Evolutionary conservation across 176 grass and related monocot species (phyloP), one percentile per base, ranked within the genome.

Genomic region (Rhipidocladum racemiflorum): DNA sequence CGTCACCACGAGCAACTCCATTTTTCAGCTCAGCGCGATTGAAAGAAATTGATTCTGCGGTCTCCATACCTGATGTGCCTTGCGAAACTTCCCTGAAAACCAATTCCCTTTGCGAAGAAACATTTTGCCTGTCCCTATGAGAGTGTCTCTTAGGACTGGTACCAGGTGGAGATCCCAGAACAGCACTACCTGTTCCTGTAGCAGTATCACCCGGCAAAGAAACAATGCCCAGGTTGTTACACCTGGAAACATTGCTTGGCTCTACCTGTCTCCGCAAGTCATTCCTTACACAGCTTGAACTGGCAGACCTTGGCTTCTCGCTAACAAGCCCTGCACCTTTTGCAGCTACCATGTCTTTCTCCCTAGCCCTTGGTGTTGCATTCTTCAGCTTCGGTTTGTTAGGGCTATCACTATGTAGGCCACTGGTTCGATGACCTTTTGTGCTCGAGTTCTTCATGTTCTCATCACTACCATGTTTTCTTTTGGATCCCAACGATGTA

Each of bases 271-370:
- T 75, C 35, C 7, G 32, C 1, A 51, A 60, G 53, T 68, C 86
- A 82, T 32, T 77, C 53, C 35, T 74, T 17, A 6, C 74, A 61
- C 4, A n/a, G 43, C 30, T 88, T 84, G 60, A 5, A 30, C 42
- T 88, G 15, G 50, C 38, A 50, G 74, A 49, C 76, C 23, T 75
- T 6, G 78, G 88, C 70, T 86, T 88, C 73, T 87, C 88, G 15
- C 69, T 87, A 49, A 88, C 75, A 16, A 85, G 48, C 32, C 79
- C 82, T 30, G 75, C 79, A 0, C 81, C 81, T 90, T 86, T 94
- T 46, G 78, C 85, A 76, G 76, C 79, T 68, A 89, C 56, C 84
- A 91, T 87, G 28, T 88, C 84, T 68, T 88, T 89, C 59, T 68
- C 84, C 21, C 36, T 55, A 75, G 21, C 56, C 65, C 72, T 91